Evolutionary conservation across 352 stramenopile genomes (phyloP).

Genomic region (Globisporangium parvum): DNA sequence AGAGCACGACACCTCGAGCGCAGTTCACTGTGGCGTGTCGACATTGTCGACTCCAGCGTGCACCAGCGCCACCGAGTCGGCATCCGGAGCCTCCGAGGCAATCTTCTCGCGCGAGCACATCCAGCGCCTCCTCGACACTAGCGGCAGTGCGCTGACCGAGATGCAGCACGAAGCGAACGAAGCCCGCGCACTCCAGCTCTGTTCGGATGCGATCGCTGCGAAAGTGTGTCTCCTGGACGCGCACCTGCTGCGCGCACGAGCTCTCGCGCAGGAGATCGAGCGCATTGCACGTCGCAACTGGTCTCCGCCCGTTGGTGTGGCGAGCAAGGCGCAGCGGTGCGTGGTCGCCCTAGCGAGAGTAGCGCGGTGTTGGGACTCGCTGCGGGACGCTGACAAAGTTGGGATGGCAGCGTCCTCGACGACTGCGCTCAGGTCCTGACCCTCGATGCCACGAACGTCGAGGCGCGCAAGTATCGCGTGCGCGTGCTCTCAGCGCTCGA

Average conservation of each 20-base stretch:
- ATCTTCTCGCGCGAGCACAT: slow-evolving; percentile 13
- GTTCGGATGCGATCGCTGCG: slow-evolving; percentile 18
- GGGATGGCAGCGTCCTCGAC: slow-evolving; percentile 5
- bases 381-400: not conserved
- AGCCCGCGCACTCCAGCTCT: slow-evolving; percentile 10
- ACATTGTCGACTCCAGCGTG: too few species aligned
- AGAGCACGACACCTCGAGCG: too few species aligned
- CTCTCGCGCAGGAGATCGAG: slow-evolving; percentile 6
- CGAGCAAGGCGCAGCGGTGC: slow-evolving; percentile 4
- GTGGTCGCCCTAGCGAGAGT: not conserved
- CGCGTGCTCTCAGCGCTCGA: slow-evolving; percentile 7
- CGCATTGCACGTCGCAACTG: not conserved
- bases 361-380: too few species aligned
- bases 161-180: not conserved
- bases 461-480: slow-evolving; percentile 12
- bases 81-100: not conserved
- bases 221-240: slow-evolving; percentile 14
- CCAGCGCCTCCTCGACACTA: not conserved
- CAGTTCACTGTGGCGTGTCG: too few species aligned
- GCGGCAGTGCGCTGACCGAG: slow-evolving; percentile 1
- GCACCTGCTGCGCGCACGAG: slow-evolving; percentile 11
- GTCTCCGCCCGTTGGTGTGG: not conserved
- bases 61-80: not conserved
- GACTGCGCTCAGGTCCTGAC: slow-evolving; percentile 15
- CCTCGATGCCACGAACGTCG: slow-evolving; percentile 13